Conservation (phyloP, 345 rosid genomes). For the Tarenaya hassleriana region DNA sequence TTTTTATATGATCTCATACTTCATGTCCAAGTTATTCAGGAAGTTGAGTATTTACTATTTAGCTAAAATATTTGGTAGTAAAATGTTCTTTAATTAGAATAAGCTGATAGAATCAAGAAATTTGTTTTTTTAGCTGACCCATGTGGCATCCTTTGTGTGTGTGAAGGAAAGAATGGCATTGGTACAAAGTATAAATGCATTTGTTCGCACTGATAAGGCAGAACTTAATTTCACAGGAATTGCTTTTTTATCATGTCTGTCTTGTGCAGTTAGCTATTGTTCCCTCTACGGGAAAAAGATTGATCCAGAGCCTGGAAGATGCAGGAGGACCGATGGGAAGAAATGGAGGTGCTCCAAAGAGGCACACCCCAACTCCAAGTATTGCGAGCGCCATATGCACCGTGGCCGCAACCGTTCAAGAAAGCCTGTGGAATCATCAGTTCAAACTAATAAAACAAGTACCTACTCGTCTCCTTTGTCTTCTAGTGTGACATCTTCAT, state of each 20-base stretch:
- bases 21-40: not conserved
- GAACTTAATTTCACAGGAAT: no score
- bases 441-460: no score
- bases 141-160: no score
- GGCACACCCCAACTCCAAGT: slow-evolving; percentile 73
- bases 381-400: slow-evolving; percentile 97
- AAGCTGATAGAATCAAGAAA: no score
- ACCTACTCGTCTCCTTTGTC: slow-evolving; percentile 15
- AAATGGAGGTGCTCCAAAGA: slow-evolving; percentile 94
- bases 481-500: slow-evolving; percentile 28
- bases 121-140: no score
- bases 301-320: slow-evolving; percentile 84
- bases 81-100: no score
- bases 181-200: no score
- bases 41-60: no score
- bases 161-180: no score
- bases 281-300: slow-evolving; percentile 53
- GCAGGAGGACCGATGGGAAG: slow-evolving; percentile 83
- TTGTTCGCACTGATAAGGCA: no score
- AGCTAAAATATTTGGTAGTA: not conserved
- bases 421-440: slow-evolving; percentile 86
- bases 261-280: slow-evolving; percentile 32
- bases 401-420: slow-evolving; percentile 99
- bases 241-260: not conserved
- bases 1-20: not conserved